Conservation (phyloP, 495 filamentous ascomycete genomes). For the Pyrenula aspistea region DNA sequence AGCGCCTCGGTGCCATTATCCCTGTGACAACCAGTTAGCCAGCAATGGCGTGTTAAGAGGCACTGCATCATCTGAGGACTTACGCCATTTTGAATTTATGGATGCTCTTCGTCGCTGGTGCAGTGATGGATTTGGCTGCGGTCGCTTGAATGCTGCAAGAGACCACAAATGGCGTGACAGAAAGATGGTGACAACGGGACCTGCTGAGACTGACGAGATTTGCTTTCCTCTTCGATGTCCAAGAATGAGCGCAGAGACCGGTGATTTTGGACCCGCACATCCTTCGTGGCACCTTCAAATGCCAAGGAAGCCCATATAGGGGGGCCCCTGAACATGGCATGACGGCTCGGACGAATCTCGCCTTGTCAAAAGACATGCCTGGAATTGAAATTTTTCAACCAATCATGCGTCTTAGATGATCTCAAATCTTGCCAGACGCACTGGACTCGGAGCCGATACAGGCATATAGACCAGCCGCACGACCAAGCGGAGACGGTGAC, state of each 20-base stretch:
- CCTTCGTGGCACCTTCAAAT: background rate
- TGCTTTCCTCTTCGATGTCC: too few relatives aligned
- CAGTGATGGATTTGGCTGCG: too few relatives aligned
- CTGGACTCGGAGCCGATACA: background rate
- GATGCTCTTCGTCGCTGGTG: too few relatives aligned
- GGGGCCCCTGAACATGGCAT: background rate
- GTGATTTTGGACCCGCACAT: too few relatives aligned
- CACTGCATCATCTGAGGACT: background rate
- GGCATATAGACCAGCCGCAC: background rate
- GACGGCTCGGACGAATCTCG: background rate
- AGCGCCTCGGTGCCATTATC: background rate
- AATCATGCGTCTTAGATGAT: background rate
- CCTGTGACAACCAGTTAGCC: background rate
- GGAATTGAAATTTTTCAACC: background rate
- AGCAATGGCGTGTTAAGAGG: background rate
- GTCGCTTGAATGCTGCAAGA: too few relatives aligned
- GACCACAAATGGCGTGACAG: too few relatives aligned
- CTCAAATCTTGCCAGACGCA: background rate
- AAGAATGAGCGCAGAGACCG: too few relatives aligned
- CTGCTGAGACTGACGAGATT: too few relatives aligned
- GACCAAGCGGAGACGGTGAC: background rate
- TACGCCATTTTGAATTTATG: background rate
- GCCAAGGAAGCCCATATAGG: background rate
- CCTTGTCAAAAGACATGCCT: background rate
- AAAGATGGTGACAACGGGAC: too few relatives aligned